Evolutionary conservation across 2,329 filamentous ascomycete genomes (phyloP), one percentile per base, ranked within the genome.

Genomic region (Pseudopithomyces maydicus): DNA sequence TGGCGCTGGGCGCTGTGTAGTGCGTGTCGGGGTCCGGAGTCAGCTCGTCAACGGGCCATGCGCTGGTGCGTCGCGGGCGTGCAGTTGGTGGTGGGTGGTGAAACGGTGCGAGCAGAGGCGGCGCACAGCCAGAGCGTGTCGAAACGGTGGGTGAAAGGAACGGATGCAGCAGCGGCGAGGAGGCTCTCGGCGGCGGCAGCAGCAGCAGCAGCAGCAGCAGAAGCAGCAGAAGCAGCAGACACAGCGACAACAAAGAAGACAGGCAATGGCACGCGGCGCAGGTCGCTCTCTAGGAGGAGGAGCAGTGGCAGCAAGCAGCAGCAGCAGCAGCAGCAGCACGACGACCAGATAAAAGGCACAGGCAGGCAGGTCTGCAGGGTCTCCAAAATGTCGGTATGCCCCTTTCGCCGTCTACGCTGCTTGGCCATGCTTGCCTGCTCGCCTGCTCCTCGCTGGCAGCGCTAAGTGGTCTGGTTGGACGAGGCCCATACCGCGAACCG

Each of bases 331-430:
- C 43, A 36, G 41, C 52, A 20, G 45, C 44, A 22, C 17, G 15
- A 33, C n/a, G 54, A 33, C 46, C 19, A 51, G 42, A 32, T 33
- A 57, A 57, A 45, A 52, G 55, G 50, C 38, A 7, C 8, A n/a
- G n/a, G n/a, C n/a, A n/a, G n/a, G n/a, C n/a, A n/a, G n/a, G n/a
- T n/a, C n/a, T n/a, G n/a, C 8, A n/a, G 48, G 33, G 36, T 33
- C 46, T 26, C 36, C 48, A 60, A 65, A 65, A 67, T 66, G 63
- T 69, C 63, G 63, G 66, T 64, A 62, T 64, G 56, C 56, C 66
- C 67, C 69, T 67, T 70, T 68, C 68, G 26, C 26, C 61, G 58
- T 58, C 19, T 22, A 39, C 33, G 48, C 47, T 54, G 50, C 63
- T 67, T 66, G 65, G 62, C 65, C 45, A 36, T 50, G 59, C 53